These are phyloP conservation scores for Vaccinium vitisidaea DNA, from an alignment of 148 eudicot genomes.

Conservation along the genomic window DNA sequence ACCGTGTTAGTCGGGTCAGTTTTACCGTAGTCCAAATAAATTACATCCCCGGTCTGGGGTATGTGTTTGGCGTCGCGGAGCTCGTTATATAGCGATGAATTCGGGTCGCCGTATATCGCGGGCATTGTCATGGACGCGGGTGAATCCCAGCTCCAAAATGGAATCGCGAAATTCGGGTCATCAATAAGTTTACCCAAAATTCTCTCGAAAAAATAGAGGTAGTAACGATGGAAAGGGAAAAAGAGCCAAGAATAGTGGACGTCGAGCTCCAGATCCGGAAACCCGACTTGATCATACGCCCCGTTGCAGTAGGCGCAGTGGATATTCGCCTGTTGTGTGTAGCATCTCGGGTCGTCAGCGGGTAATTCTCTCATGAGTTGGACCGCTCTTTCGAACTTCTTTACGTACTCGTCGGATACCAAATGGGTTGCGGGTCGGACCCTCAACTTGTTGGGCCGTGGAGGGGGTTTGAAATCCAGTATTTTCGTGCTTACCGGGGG, in stretches of 20 bases:
- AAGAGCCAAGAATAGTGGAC: constrained; percentile 85
- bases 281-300: constrained; percentile 73
- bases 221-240: constrained; percentile 75
- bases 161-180: constrained; percentile 76
- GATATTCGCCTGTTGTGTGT: constrained; percentile 69
- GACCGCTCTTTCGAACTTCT: constrained; percentile 50
- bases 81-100: constrained; percentile 44
- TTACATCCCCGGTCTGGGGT: constrained; percentile 26
- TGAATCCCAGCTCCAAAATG: constrained; percentile 83
- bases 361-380: constrained; percentile 73
- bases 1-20: constrained; percentile 19
- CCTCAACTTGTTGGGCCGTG: constrained; percentile 28
- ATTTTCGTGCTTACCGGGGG: constrained; percentile 47
- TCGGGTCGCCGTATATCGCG: constrained; percentile 32
- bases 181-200: constrained; percentile 56
- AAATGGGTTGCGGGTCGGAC: constrained; percentile 70
- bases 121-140: constrained; percentile 66
- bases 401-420: constrained; percentile 37
- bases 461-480: constrained; percentile 38
- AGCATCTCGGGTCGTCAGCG: constrained; percentile 66
- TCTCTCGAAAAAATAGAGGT: constrained; percentile 65
- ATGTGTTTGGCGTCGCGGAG: constrained; percentile 58
- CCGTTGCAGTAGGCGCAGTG: constrained; percentile 95
- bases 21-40: constrained; percentile 58
- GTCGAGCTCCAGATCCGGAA: constrained; percentile 57